A percentile compares a stretch with the other conserved stretches of the same genome.
phyloP scores from a whole-genome alignment of 768 basidiomycete genomes.

The Russula virescens region DNA sequence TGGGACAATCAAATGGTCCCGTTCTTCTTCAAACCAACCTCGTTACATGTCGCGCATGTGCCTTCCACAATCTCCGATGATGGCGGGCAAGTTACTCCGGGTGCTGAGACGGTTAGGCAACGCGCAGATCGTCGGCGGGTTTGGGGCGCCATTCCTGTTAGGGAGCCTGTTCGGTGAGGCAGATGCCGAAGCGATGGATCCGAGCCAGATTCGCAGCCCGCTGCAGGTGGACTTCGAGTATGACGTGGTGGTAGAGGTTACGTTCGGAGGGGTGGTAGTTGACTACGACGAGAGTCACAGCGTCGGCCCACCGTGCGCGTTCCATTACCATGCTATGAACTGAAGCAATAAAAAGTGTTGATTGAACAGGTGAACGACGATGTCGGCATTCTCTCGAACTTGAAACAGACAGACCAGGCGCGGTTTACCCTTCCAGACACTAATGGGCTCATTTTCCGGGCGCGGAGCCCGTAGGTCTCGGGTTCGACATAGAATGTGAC shows the following conservation, averaged over 20 bases:
- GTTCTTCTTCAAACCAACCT: constrained; percentile 77
- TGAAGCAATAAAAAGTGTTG: background rate
- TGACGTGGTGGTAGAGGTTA: background rate
- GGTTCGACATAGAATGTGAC: background rate
- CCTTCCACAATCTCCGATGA: constrained; percentile 36
- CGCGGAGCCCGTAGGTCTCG: background rate
- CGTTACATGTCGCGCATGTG: too few relatives aligned
- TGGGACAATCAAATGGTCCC: constrained; percentile 98
- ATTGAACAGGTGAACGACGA: background rate
- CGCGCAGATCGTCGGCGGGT: constrained; percentile 64
- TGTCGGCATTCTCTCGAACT: background rate
- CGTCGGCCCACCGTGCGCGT: too few relatives aligned
- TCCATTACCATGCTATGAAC: too few relatives aligned
- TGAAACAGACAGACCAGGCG: background rate
- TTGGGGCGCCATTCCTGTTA: constrained; percentile 75
- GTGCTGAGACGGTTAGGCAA: constrained; percentile 78
- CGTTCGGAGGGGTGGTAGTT: constrained; percentile 3
- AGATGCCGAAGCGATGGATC: constrained; percentile 60
- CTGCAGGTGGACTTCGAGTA: constrained; percentile 23
- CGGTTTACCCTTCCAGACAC: background rate
- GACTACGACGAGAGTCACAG: background rate
- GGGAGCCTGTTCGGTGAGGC: too few relatives aligned
- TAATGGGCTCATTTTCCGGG: constrained; percentile 14
- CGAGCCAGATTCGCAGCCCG: constrained; percentile 28
- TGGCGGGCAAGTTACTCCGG: constrained; percentile 46